Percentiles rank a stretch among this genome's conserved stretches.
Conservation (phyloP, 345 rosid species). For the Pistacia integerrima region DNA sequence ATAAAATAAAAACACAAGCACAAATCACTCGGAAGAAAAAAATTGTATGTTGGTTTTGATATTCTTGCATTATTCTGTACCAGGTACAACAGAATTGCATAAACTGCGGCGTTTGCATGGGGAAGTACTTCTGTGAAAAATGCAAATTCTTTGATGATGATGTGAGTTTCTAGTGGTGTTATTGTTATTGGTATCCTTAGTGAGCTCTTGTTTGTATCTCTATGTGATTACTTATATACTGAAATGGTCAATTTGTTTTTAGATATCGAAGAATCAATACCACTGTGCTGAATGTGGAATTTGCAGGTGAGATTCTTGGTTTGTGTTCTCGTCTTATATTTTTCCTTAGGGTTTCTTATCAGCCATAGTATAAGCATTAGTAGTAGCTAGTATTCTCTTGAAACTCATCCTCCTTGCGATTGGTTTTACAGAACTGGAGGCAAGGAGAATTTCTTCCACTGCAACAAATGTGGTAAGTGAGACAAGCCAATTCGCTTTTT, state of each 20-base stretch:
- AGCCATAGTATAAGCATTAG: neutral
- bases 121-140: constrained; percentile 59
- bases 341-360: neutral
- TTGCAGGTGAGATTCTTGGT: constrained; percentile 47
- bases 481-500: neutral
- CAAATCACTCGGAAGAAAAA: neutral
- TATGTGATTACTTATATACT: neutral
- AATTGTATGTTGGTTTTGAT: neutral
- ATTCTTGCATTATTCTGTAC: neutral
- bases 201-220: neutral
- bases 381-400: neutral
- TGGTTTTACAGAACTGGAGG: constrained; percentile 59
- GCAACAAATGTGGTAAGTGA: constrained; percentile 58
- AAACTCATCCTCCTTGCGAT: constrained; percentile 5
- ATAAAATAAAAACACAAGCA: no score
- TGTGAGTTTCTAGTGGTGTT: constrained; percentile 28
- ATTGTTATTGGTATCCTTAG: neutral
- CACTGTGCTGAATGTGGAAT: constrained; percentile 72
- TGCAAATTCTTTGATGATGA: constrained; percentile 78
- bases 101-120: constrained; percentile 68
- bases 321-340: neutral
- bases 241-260: constrained; percentile 12
- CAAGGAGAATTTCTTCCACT: constrained; percentile 62
- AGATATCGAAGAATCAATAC: constrained; percentile 63
- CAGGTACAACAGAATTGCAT: constrained; percentile 65